Evolutionary conservation across 805 yeast species (phyloP).

Genomic region (Ogataea neopini): DNA sequence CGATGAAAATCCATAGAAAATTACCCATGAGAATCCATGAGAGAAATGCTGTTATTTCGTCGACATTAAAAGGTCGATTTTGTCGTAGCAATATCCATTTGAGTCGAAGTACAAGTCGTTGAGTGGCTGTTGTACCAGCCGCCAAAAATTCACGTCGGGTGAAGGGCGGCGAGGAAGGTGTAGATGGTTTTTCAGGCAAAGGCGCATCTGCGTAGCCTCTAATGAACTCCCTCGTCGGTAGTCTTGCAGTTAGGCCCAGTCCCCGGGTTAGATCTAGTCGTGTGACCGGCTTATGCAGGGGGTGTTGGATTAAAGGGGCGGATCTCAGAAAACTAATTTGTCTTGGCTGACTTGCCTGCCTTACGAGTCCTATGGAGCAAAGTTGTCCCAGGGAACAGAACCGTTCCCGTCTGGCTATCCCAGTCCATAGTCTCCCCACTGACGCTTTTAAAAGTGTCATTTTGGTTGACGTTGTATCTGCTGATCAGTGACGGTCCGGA

Average conservation of each 20-base stretch:
- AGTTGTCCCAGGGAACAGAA: background rate
- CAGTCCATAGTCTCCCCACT: background rate
- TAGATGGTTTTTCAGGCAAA: no score
- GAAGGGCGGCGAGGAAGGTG: no score
- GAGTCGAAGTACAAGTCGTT: conserved; percentile 19
- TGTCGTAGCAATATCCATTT: conserved; percentile 53
- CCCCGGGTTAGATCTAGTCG: no score
- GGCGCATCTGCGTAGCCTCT: no score
- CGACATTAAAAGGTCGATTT: conserved; percentile 48
- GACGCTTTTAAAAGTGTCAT: conserved; percentile 2
- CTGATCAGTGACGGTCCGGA: no score
- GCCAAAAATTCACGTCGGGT: conserved; percentile 20
- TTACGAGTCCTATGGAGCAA: no score
- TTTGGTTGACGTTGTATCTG: background rate
- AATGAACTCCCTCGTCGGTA: no score
- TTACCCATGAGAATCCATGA: conserved; percentile 62
- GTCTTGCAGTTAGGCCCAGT: no score
- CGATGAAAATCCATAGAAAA: conserved; percentile 53
- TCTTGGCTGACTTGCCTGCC: no score
- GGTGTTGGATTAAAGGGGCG: no score
- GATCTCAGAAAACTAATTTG: no score
- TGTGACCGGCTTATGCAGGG: no score
- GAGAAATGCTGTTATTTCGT: conserved; percentile 54
- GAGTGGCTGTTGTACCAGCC: conserved; percentile 15
- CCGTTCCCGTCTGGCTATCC: background rate